Evolutionary conservation across 306 rosid species (phyloP), one percentile per base, ranked within the genome.

Genomic region (Fragaria vesca): DNA sequence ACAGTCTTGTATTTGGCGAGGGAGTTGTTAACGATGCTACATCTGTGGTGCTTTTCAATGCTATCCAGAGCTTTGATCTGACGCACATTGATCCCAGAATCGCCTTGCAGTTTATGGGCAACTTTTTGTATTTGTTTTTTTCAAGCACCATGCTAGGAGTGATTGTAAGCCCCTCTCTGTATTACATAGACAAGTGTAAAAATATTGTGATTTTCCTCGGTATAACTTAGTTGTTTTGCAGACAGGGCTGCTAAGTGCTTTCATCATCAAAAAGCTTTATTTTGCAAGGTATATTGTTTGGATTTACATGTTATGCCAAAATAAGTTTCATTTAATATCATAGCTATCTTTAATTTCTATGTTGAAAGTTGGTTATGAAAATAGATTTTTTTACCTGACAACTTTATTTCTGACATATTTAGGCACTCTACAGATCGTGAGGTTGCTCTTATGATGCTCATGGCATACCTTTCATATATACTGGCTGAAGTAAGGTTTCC

Each of bases 401-500:
- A 71, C 70, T 36, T 74, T 69, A 45, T 66, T 76, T 76, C 68
- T 77, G 36, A 30, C 79, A 75, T 62, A 75, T 80, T 68, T 90
- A 93, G 99, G 92, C 99, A 96, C 86, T 96, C 99, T 13, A 96
- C 99, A 13, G 96, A 96, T 82, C 98, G 98, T 5, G 99, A 96
- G 81, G 97, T 96, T 74, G 96, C 99, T 81, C 96, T 96, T 62
- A 89, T 96, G 99, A 96, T 96, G 78, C 92, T 96, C 77, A 96
- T 93, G 99, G 96, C 99, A 48, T 96, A 96, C 86, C 93, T 96
- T 79, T 91, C 98, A 79, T 96, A 96, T 79, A 96, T 96, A 85
- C 80, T 96, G 75, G 98, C 99, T 34, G 99, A 96, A 89, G 99
- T 96, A 89, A 90, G 93, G 66, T 82, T 76, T 75, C 62, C 34